Evolutionary conservation across 2,329 filamentous ascomycete genomes (phyloP).

Genomic region (Pseudogymnoascus sp.): DNA sequence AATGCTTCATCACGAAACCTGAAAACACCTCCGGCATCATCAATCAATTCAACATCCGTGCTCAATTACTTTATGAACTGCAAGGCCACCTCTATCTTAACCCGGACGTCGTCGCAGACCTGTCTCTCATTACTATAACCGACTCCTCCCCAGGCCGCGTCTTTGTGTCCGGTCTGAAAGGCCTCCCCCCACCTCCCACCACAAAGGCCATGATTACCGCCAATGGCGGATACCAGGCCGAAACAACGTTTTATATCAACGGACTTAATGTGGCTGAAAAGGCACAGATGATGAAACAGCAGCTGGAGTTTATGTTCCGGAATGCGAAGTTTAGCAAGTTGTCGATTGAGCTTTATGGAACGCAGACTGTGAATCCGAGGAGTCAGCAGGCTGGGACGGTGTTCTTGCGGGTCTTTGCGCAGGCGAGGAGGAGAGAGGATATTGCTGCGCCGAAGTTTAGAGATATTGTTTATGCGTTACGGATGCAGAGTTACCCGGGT

Average conservation of each 20-base stretch:
- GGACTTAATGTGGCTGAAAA: background rate
- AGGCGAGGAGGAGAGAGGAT: background rate
- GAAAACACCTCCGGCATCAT: slow-evolving; percentile 33
- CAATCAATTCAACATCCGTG: background rate
- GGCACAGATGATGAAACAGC: background rate
- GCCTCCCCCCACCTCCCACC: background rate
- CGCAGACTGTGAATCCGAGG: background rate
- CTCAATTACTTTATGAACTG: background rate
- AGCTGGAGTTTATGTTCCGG: background rate
- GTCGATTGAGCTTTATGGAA: background rate
- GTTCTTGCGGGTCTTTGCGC: background rate
- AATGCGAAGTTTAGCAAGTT: background rate
- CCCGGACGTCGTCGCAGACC: background rate
- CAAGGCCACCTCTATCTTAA: background rate
- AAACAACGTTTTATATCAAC: background rate
- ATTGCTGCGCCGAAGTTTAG: background rate
- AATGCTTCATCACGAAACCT: slow-evolving; percentile 39
- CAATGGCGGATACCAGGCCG: background rate
- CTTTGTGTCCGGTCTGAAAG: slow-evolving; percentile 21
- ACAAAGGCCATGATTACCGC: background rate
- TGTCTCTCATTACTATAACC: no score
- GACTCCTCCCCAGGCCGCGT: slow-evolving; percentile 17
- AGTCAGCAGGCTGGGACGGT: background rate
- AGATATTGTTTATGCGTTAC: slow-evolving; percentile 26
- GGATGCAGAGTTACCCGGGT: slow-evolving; percentile 36